Evolutionary conservation across 352 stramenopile genomes (phyloP).

Genomic region (Pythium dissimile): DNA sequence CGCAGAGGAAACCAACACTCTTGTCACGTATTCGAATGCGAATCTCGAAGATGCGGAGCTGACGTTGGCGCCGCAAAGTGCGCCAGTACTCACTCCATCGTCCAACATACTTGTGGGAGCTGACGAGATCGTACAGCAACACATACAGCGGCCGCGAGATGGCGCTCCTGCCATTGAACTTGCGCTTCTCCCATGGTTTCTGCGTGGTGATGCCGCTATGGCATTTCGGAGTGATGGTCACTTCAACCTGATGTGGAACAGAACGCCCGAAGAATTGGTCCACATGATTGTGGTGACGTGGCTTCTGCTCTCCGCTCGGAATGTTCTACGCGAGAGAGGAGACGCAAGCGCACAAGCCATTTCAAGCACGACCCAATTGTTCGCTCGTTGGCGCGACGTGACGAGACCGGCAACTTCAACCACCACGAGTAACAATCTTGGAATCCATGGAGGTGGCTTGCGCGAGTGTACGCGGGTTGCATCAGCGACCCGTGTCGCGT

Average conservation of each 20-base stretch:
- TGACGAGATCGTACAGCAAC: no score
- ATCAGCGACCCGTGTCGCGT: neutral
- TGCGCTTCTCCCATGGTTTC: constrained; percentile 25
- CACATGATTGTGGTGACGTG: constrained; percentile 26
- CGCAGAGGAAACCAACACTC: neutral
- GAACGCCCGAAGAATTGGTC: neutral
- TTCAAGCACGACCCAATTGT: neutral
- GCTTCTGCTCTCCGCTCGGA: constrained; percentile 16
- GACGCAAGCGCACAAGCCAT: neutral
- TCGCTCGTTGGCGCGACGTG: constrained; percentile 8
- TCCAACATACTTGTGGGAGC: no score
- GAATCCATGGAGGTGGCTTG: neutral
- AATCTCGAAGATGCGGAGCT: constrained; percentile 7
- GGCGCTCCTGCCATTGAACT: neutral
- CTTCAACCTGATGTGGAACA: neutral
- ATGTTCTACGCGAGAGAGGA: neutral
- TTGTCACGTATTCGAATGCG: constrained; percentile 15
- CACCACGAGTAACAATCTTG: no score
- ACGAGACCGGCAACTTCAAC: constrained; percentile 20
- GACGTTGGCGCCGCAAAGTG: neutral
- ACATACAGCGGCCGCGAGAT: neutral
- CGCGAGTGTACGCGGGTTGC: neutral
- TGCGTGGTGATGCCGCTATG: constrained; percentile 29
- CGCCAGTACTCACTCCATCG: no score
- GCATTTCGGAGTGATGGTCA: constrained; percentile 18